Evolutionary conservation across 2,329 filamentous ascomycete genomes (phyloP), one percentile per base, ranked within the genome.

Genomic region (Knufia fluminis): DNA sequence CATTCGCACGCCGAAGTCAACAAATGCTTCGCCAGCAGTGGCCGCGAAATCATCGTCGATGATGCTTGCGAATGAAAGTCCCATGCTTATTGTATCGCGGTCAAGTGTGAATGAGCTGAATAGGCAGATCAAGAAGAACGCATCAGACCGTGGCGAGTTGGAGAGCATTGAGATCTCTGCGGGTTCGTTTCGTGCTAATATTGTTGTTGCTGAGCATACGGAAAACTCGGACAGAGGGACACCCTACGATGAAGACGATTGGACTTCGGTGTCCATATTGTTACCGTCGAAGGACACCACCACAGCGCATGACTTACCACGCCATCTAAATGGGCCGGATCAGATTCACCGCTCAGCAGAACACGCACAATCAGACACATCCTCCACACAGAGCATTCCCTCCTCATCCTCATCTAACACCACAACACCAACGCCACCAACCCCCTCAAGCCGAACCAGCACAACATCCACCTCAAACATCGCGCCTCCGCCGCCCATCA

Each of bases 31-130:
- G 77, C 57, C 64, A 66, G 53, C 26, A 12, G 26, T 12, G 52
- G 59, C 59, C 54, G 51, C 14, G 60, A 57, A 40, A 62, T 23
- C 49, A 65, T 48, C 64, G 75, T 46, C 77, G 2, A 89, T 97
- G 28, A 70, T 92, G 0, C 71, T 98, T 2, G 86, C 90, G 20
- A 98, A 98, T 63, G 92, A 97, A 66, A 94, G 88, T 47, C 91
- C 92, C 0, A 94, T 98, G 39, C 76, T 98, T 0, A 78, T 87
- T 41, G 83, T 97, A 49, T 88, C 86, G 17, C 77, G 80, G 48
- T 81, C 85, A 8, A 96, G 89, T 57, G 76, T 97, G 42, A 81
- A 86, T 41, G 76, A 76, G 1, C 69, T 97, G 6, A 97, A 97
- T 61, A 70, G 77, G 52, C 72, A 79, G 10, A 92, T 97, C 58